phyloP scores from a whole-genome alignment of 352 stramenopile genomes.

The Pythium insidiosum region DNA sequence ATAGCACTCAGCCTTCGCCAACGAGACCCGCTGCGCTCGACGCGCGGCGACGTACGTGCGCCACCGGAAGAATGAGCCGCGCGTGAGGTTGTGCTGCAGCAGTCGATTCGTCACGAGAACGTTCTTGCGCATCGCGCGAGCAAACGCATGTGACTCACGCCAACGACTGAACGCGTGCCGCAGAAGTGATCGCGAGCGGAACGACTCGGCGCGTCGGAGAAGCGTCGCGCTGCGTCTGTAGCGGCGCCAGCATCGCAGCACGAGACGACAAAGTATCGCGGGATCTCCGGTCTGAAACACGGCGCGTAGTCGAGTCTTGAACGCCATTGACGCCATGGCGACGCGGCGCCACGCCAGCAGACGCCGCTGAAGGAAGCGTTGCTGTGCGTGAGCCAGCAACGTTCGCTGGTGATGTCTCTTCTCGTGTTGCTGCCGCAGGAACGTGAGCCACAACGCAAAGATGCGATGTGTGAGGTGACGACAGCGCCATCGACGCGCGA shows the following conservation, averaged over 20 bases:
- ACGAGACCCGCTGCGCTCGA: too few relatives aligned
- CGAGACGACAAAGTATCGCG: neutral
- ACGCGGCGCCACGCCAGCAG: too few relatives aligned
- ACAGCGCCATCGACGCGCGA: too few relatives aligned
- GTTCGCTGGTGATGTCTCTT: too few relatives aligned
- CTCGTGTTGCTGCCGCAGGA: too few relatives aligned
- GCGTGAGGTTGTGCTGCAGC: constrained; percentile 16
- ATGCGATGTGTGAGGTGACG: too few relatives aligned
- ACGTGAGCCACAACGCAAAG: too few relatives aligned
- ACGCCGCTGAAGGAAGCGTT: too few relatives aligned
- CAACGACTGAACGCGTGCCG: neutral
- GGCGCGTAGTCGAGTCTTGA: neutral
- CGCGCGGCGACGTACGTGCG: constrained; percentile 15
- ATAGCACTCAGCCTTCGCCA: too few relatives aligned
- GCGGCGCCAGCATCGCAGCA: constrained; percentile 1
- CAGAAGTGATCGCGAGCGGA: neutral
- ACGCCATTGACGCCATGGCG: too few relatives aligned
- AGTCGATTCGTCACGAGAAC: constrained; percentile 19
- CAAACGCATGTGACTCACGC: constrained; percentile 6
- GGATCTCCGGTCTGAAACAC: neutral
- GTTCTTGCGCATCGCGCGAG: constrained; percentile 18
- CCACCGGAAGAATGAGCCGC: constrained; percentile 19
- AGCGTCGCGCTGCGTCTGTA: constrained; percentile 16
- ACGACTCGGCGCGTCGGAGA: neutral
- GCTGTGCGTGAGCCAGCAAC: too few relatives aligned